Conservation (phyloP, 73 alveolate species). For the Urostyla sp. region DNA sequence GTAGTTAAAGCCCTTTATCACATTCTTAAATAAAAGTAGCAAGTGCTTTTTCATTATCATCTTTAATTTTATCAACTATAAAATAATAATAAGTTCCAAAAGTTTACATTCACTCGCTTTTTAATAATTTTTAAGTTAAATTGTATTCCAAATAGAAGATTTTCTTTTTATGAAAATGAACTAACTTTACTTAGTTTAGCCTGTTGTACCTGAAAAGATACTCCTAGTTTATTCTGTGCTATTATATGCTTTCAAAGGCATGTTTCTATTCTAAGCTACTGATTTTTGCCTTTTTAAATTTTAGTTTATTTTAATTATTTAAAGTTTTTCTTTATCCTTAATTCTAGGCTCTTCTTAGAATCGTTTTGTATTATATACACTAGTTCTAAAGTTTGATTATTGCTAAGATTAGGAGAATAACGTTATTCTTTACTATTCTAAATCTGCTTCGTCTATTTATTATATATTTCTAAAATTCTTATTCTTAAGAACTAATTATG, state of each 20-base stretch:
- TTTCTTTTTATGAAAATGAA: neutral
- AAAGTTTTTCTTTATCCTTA: neutral
- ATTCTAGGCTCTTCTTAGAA: neutral
- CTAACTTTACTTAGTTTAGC: neutral
- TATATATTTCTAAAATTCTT: too few species aligned
- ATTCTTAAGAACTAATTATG: neutral
- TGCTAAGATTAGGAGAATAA: too few species aligned
- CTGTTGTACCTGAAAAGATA: constrained; percentile 16
- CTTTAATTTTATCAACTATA: neutral
- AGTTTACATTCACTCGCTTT: constrained; percentile 30
- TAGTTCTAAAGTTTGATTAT: too few species aligned
- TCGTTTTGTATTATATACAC: neutral
- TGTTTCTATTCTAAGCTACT: neutral
- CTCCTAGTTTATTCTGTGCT: constrained; percentile 25
- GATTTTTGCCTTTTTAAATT: neutral
- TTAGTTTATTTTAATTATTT: too few species aligned
- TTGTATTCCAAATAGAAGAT: constrained; percentile 24
- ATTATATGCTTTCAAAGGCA: neutral
- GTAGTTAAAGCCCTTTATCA: constrained; percentile 20
- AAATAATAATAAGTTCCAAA: too few species aligned
- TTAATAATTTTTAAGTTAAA: constrained; percentile 12
- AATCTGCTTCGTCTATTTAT: neutral
- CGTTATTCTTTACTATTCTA: too few species aligned
- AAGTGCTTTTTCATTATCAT: constrained; percentile 4
- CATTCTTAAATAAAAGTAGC: constrained; percentile 8